Percentiles rank a stretch among this genome's conserved stretches.
Evolutionary conservation across 257 asterid species (phyloP).

Genomic region (Gentiana straminea): DNA sequence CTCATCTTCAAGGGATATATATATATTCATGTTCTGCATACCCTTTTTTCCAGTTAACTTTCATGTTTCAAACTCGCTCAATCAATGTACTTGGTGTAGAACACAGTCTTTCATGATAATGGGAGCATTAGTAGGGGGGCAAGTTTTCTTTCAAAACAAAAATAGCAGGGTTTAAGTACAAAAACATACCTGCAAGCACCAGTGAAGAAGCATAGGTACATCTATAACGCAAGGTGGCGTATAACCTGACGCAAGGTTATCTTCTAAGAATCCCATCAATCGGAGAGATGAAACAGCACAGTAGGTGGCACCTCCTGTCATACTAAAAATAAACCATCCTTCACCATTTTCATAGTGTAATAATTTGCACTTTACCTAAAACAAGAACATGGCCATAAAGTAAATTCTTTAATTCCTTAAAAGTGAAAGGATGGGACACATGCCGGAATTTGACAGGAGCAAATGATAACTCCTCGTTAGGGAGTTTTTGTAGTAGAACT

Average conservation of each 20-base stretch:
- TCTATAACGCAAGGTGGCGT: slow-evolving; percentile 34
- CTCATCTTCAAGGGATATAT: no score
- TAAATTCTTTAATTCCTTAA: no score
- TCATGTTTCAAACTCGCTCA: not conserved
- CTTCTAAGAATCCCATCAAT: slow-evolving; percentile 82
- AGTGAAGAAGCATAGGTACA: slow-evolving; percentile 67
- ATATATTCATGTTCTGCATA: no score
- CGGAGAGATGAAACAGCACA: slow-evolving; percentile 96
- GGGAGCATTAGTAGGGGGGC: not conserved
- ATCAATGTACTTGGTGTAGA: not conserved
- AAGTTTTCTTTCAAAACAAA: not conserved
- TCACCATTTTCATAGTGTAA: slow-evolving; percentile 27
- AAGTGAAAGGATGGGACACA: no score
- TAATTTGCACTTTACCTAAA: no score
- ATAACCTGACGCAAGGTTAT: slow-evolving; percentile 37
- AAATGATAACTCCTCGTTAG: no score
- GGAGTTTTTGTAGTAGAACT: no score
- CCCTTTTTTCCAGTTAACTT: no score
- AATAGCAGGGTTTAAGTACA: not conserved
- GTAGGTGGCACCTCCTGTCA: slow-evolving; percentile 97
- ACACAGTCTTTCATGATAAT: not conserved
- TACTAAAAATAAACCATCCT: slow-evolving; percentile 50
- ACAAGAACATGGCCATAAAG: no score
- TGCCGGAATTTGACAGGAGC: no score
- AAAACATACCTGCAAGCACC: slow-evolving; percentile 73